Evolutionary conservation across 352 stramenopile genomes (phyloP).

Genomic region (Globisporangium uncinulatum): DNA sequence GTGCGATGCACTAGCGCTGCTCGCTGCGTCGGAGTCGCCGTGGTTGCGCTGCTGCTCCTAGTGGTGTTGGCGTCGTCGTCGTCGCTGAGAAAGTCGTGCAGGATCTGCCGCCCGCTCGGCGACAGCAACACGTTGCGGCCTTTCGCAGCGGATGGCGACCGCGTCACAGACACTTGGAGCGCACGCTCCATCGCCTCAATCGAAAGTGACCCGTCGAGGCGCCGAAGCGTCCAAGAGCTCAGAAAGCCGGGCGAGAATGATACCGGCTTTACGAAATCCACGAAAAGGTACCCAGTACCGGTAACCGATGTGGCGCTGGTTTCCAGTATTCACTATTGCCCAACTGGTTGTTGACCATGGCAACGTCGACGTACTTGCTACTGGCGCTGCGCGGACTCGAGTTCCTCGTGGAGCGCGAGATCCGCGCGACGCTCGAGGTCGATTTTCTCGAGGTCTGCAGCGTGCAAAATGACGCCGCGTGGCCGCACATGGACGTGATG

Average conservation of each 20-base stretch:
- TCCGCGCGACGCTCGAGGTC: constrained; percentile 63
- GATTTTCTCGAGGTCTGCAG: constrained; percentile 60
- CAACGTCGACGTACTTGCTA: constrained; percentile 51
- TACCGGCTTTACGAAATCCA: no score
- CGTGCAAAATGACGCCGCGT: constrained; percentile 44
- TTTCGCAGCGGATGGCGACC: constrained; percentile 6
- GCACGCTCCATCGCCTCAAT: neutral
- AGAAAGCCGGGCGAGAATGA: no score
- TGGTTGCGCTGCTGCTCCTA: neutral
- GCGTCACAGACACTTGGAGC: neutral
- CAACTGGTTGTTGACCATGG: no score
- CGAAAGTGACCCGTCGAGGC: no score
- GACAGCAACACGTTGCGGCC: constrained; percentile 43
- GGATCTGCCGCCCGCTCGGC: constrained; percentile 35
- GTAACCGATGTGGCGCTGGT: no score
- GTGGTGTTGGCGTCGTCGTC: neutral
- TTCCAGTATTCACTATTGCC: no score
- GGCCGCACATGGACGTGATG: constrained; percentile 58
- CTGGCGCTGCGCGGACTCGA: constrained; percentile 75
- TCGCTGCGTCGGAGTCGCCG: neutral
- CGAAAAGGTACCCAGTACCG: no score
- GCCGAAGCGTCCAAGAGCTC: no score
- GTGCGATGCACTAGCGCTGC: neutral
- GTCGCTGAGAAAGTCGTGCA: constrained; percentile 37
- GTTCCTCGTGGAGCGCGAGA: constrained; percentile 60